Conservation (phyloP, 176 grass and related monocot species). For the Microstegium vimineum region DNA sequence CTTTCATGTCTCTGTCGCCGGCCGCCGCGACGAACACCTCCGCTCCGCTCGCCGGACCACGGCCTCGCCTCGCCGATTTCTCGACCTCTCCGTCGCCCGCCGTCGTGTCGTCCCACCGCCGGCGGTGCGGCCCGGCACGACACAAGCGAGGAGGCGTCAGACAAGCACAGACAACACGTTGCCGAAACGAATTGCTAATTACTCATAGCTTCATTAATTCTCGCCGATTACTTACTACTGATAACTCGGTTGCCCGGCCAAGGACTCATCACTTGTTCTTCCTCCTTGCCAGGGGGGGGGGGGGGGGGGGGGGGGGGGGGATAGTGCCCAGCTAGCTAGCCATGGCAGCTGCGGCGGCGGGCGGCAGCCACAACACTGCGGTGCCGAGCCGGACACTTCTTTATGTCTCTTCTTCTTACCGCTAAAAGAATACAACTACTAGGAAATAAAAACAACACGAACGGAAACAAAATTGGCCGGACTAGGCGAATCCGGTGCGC, state of each 20-base stretch:
- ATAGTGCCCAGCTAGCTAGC: neutral
- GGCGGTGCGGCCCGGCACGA: too few species aligned
- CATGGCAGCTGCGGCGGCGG: neutral
- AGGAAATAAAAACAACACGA: neutral
- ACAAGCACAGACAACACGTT: neutral
- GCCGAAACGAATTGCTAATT: neutral
- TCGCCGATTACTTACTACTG: slow-evolving; percentile 4
- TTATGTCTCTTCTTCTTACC: neutral
- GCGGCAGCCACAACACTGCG: neutral
- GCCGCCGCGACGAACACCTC: too few species aligned
- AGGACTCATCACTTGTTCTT: slow-evolving; percentile 20
- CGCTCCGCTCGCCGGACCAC: too few species aligned
- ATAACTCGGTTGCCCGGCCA: slow-evolving; percentile 30
- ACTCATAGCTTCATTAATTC: neutral
- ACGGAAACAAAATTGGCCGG: slow-evolving; percentile 57
- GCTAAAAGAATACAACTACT: neutral
- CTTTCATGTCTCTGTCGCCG: neutral
- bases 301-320: slow-evolving; percentile 14
- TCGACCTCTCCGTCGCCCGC: neutral
- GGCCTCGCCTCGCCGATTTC: too few species aligned
- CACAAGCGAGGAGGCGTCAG: neutral
- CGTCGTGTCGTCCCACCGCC: neutral
- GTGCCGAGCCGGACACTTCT: neutral
- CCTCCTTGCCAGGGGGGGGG: slow-evolving; percentile 18
- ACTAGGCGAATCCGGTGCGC: neutral